phyloP scores from a whole-genome alignment of 176 grass and related monocot genomes.

The Oryza punctata region DNA sequence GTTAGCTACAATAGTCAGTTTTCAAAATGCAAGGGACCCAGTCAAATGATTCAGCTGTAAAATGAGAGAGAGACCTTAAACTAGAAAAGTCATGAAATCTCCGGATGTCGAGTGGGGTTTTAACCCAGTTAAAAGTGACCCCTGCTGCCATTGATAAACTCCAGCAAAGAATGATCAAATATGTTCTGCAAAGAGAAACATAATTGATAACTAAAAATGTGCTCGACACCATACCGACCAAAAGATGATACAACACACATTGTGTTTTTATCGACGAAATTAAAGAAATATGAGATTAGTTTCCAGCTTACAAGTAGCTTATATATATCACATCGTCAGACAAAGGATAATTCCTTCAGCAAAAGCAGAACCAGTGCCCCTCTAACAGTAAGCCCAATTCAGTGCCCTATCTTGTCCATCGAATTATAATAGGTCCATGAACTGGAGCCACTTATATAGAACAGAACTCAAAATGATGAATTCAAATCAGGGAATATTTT shows the following conservation, averaged over 20 bases:
- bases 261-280: background rate
- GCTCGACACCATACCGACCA: background rate
- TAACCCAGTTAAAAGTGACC: conserved; percentile 64
- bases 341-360: background rate
- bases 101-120: conserved; percentile 53
- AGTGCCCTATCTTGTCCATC: background rate
- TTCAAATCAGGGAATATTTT: background rate
- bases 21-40: background rate
- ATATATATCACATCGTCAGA: background rate
- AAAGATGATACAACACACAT: background rate
- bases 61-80: conserved; percentile 60
- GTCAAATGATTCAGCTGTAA: background rate
- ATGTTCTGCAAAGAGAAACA: conserved; percentile 16
- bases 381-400: background rate
- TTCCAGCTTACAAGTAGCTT: conserved; percentile 4
- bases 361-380: conserved; percentile 11
- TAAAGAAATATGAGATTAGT: background rate
- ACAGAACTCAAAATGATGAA: background rate
- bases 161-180: background rate
- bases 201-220: background rate
- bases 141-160: conserved; percentile 53
- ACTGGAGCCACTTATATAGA: background rate
- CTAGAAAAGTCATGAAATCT: conserved; percentile 58
- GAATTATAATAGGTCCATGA: background rate
- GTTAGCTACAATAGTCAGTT: conserved; percentile 18